phyloP scores from a whole-genome alignment of 2,329 filamentous ascomycete genomes.

The Nannizziopsis arthrosporioides region DNA sequence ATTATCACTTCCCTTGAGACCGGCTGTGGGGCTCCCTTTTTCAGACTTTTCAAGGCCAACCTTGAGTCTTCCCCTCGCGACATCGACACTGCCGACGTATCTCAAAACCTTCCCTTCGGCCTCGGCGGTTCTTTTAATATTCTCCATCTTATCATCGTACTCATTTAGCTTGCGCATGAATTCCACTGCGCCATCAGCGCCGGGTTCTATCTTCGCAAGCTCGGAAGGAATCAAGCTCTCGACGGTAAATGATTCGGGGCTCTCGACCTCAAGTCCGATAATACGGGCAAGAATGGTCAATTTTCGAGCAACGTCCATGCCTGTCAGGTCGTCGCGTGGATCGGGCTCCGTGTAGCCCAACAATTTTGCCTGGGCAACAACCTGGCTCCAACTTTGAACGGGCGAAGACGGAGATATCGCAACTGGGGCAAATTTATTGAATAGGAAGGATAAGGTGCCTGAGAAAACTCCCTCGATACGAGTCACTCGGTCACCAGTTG shows the following conservation, averaged over 20 bases:
- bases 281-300: slow-evolving; percentile 86
- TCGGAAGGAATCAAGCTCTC: slow-evolving; percentile 85
- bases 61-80: slow-evolving; percentile 68
- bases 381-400: slow-evolving; percentile 69
- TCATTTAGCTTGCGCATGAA: slow-evolving; percentile 70
- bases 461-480: slow-evolving; percentile 96
- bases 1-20: slow-evolving; percentile 93
- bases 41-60: slow-evolving; percentile 88
- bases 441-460: slow-evolving; percentile 94
- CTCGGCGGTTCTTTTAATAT: slow-evolving; percentile 72
- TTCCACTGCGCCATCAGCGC: slow-evolving; percentile 52
- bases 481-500: slow-evolving; percentile 81
- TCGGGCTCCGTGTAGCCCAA: slow-evolving; percentile 87
- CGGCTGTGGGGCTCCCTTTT: slow-evolving; percentile 78
- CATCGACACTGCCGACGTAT: slow-evolving; percentile 88
- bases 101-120: slow-evolving; percentile 82
- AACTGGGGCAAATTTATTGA: slow-evolving; percentile 89
- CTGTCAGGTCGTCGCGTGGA: slow-evolving; percentile 75
- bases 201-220: slow-evolving; percentile 59
- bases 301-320: slow-evolving; percentile 85
- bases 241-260: slow-evolving; percentile 80
- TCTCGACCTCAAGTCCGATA: slow-evolving; percentile 67
- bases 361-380: slow-evolving; percentile 84
- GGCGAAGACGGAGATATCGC: slow-evolving; percentile 41
- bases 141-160: slow-evolving; percentile 84